Conservation (phyloP, 495 filamentous ascomycete species). For the Podospora comata region DNA sequence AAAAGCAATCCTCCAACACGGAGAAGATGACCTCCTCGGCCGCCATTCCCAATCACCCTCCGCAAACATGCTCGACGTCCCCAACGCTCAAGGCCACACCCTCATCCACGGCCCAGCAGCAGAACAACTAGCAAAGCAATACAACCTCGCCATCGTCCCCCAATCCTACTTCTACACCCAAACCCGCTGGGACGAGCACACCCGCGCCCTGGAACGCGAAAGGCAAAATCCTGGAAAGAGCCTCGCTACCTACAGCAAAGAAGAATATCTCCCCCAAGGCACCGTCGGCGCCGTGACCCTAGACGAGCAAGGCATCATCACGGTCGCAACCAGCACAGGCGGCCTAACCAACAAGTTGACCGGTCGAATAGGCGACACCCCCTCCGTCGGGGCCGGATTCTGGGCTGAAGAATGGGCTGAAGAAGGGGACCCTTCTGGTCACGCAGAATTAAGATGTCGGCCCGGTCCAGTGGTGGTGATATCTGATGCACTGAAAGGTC, state of each 20-base stretch:
- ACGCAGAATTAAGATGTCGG: slow-evolving; percentile 27
- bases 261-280: slow-evolving; percentile 72
- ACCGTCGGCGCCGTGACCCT: slow-evolving; percentile 82
- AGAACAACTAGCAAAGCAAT: slow-evolving; percentile 62
- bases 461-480: slow-evolving; percentile 42
- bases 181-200: slow-evolving; percentile 80
- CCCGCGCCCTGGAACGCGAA: slow-evolving; percentile 59
- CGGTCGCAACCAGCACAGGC: slow-evolving; percentile 80
- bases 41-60: slow-evolving; percentile 33
- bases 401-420: slow-evolving; percentile 83
- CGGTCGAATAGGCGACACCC: slow-evolving; percentile 83
- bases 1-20: slow-evolving; percentile 63
- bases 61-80: slow-evolving; percentile 33
- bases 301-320: slow-evolving; percentile 67
- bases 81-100: slow-evolving; percentile 59
- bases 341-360: slow-evolving; percentile 87
- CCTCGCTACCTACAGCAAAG: slow-evolving; percentile 41
- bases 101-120: slow-evolving; percentile 64
- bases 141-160: slow-evolving; percentile 66
- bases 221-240: slow-evolving; percentile 26
- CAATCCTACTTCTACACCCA: slow-evolving; percentile 74
- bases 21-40: slow-evolving; percentile 46
- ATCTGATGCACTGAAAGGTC: slow-evolving; percentile 35
- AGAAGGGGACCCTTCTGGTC: slow-evolving; percentile 21
- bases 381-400: slow-evolving; percentile 80